A percentile compares a stretch with the other conserved stretches of the same genome.
phyloP scores from a whole-genome alignment of 2,329 filamentous ascomycete species.

The Cytospora paraplurivora region DNA sequence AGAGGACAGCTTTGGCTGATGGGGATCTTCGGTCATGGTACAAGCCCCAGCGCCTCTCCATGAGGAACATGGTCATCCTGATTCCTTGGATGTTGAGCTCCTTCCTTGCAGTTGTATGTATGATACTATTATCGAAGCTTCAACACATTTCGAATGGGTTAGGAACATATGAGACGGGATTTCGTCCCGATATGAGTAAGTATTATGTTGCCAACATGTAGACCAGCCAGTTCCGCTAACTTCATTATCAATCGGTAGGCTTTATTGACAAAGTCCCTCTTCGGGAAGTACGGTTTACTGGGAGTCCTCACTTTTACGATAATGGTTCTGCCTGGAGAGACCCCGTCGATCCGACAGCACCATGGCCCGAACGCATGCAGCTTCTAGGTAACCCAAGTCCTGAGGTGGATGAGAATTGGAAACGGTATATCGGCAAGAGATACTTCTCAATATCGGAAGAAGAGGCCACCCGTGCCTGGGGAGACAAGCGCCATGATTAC shows the following conservation, averaged over 20 bases:
- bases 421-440: conserved; percentile 17
- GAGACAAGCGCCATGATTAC: conserved; percentile 19
- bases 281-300: conserved; percentile 9
- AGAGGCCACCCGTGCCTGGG: conserved; percentile 17
- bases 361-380: conserved; percentile 10
- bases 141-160: neutral
- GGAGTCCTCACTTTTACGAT: conserved; percentile 14
- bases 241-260: neutral
- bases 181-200: conserved; percentile 12
- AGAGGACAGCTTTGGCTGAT: neutral
- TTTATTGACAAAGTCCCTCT: conserved; percentile 1
- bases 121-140: conserved; percentile 5
- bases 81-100: neutral
- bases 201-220: neutral
- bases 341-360: conserved; percentile 1
- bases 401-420: conserved; percentile 15
- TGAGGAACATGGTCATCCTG: neutral
- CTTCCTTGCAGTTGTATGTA: neutral
- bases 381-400: conserved; percentile 9
- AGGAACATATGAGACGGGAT: conserved; percentile 7
- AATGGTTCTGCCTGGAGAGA: conserved; percentile 14
- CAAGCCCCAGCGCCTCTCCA: neutral
- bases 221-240: neutral
- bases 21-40: neutral
- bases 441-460: conserved; percentile 17